A percentile compares a stretch with the other conserved stretches of the same genome.
These are phyloP conservation scores for Stereocaulon alpinum DNA, from an alignment of 495 filamentous ascomycete genomes.

Conservation along the genomic window DNA sequence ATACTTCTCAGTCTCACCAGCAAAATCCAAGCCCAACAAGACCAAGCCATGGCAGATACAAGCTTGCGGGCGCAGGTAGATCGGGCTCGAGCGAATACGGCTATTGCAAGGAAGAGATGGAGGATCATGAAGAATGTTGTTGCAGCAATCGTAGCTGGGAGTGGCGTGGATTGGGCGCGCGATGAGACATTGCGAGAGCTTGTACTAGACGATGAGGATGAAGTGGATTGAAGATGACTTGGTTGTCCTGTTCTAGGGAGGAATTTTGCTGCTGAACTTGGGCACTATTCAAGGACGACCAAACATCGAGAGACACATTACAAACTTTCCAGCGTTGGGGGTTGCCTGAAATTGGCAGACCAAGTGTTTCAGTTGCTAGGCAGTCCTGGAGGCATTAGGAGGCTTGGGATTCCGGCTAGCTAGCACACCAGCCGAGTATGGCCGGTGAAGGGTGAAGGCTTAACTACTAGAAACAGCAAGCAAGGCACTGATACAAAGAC, in stretches of 20 bases:
- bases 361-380: neutral
- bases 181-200: conserved; percentile 58
- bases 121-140: conserved; percentile 64
- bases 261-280: neutral
- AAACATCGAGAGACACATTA: too few species aligned
- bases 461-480: too few species aligned
- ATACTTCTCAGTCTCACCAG: conserved; percentile 51
- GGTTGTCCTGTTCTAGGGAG: neutral
- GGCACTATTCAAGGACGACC: neutral
- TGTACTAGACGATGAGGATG: conserved; percentile 64
- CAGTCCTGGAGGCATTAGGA: neutral
- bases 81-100: conserved; percentile 45
- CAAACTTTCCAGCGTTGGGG: too few species aligned
- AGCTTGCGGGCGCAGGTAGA: conserved; percentile 43
- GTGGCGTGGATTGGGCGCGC: conserved; percentile 73
- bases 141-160: conserved; percentile 66
- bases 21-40: conserved; percentile 42
- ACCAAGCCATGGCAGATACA: conserved; percentile 38
- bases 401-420: neutral
- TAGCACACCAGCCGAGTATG: neutral
- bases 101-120: conserved; percentile 50
- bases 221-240: conserved; percentile 19
- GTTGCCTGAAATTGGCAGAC: neutral
- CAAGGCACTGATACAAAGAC: too few species aligned
- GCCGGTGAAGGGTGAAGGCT: neutral